Evolutionary conservation across 306 rosid genomes (phyloP), one percentile per base, ranked within the genome.

Genomic region (Sophora flavescens): DNA sequence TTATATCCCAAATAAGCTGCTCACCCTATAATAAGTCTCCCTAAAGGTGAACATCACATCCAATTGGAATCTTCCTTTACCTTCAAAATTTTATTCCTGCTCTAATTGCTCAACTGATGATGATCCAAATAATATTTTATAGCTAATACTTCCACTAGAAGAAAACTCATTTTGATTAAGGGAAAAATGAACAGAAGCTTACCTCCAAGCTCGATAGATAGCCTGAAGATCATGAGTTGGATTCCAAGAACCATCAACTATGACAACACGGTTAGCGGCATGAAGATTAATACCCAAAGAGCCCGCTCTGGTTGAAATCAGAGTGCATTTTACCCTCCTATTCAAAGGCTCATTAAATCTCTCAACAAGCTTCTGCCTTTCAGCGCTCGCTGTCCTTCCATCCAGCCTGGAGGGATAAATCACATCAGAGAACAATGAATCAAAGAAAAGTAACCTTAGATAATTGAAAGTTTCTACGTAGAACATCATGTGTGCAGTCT

Each of bases 211-310:
- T 66, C 98, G 97, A 83, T 90, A 95, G 82, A 95, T 95, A 74
- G 98, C 98, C 89, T 95, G 98, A 60, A 95, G 96, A 87, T 95
- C 98, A 72, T 95, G 88, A 6, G 98, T 95, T 1, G 98, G 98
- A 83, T 95, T 95, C 98, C 98, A 95, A 87, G 98, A 95, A 60
- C 98, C 98, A 78, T 95, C 98, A 78, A 95, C 96, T 77, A 95
- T 90, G 71, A 95, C 88, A 70, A 95, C 98, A 4, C 98, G 97
- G 68, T 95, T 95, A 69, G 98, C 98, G 74, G 98, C 91, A 88
- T 95, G 90, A 60, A 95, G 96, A 91, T 95, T 95, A 74, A 95
- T 95, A 71, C 97, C 98, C 80, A 95, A 83, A 41, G 98, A 90
- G 80, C 97, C 97, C n/a, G 98, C 97, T 83, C 96, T 78, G 9